Evolutionary conservation across 75 land plant genomes (phyloP).

Genomic region (Cryptomeria japonica): DNA sequence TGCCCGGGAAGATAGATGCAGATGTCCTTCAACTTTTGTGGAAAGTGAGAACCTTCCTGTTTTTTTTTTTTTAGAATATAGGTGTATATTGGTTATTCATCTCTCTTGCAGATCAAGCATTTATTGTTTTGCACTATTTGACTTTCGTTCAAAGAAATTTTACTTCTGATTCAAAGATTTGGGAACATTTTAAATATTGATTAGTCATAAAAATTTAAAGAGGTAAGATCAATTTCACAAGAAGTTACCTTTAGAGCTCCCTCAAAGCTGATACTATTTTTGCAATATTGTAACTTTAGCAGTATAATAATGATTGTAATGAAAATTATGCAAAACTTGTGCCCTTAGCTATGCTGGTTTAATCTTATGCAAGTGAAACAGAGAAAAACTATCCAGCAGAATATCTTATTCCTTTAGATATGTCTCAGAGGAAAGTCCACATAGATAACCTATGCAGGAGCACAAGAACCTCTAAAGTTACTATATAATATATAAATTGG

Average conservation of each 20-base stretch:
- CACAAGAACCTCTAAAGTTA: background rate
- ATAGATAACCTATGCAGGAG: background rate
- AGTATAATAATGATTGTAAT: background rate
- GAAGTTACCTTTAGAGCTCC: background rate
- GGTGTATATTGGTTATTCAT: background rate
- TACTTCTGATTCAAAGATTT: background rate
- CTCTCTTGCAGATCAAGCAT: background rate
- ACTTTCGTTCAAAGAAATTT: background rate
- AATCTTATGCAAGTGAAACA: background rate
- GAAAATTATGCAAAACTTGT: background rate
- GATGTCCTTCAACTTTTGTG: conserved; percentile 98
- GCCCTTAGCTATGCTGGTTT: background rate
- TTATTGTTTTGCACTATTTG: background rate
- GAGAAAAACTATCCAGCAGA: background rate
- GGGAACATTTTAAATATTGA: background rate
- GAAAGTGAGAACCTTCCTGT: conserved; percentile 66
- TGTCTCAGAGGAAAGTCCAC: background rate
- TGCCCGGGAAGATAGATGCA: conserved; percentile 98
- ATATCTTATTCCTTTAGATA: background rate
- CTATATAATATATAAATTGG: background rate
- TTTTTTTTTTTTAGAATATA: background rate
- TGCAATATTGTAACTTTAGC: background rate
- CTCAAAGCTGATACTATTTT: background rate
- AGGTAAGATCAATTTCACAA: background rate
- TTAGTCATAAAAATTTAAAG: background rate